Evolutionary conservation across 2,329 filamentous ascomycete species (phyloP).

Genomic region (Aaosphaeria arxii): DNA sequence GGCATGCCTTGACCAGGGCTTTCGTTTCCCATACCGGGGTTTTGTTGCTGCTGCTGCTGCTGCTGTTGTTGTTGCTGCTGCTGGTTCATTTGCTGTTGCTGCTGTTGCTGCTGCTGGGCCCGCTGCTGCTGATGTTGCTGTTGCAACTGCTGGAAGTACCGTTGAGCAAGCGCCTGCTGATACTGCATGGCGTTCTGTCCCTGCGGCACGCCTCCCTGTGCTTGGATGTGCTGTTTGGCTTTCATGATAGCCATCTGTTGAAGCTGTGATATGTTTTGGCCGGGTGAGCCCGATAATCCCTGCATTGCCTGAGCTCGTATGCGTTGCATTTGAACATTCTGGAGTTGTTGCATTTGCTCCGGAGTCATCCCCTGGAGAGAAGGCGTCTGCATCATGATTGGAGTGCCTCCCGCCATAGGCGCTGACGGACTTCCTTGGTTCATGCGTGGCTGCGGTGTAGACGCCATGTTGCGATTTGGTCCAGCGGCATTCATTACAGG

Average conservation of each 20-base stretch:
- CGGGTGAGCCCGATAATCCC: slow-evolving; percentile 9
- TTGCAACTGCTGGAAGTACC: slow-evolving; percentile 19
- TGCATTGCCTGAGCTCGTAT: slow-evolving; percentile 22
- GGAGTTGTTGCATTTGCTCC: slow-evolving; percentile 31
- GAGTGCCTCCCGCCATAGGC: slow-evolving; percentile 32
- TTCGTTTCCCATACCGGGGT: slow-evolving; percentile 11
- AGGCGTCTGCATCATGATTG: slow-evolving; percentile 33
- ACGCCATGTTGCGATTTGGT: slow-evolving; percentile 34
- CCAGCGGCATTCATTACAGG: slow-evolving; percentile 36
- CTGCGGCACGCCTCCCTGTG: slow-evolving; percentile 26
- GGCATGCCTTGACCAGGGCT: slow-evolving; percentile 14
- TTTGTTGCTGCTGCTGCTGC: neutral
- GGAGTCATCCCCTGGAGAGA: slow-evolving; percentile 31
- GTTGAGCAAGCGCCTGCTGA: slow-evolving; percentile 22
- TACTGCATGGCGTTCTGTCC: slow-evolving; percentile 24
- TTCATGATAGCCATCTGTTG: slow-evolving; percentile 31
- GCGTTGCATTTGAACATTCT: slow-evolving; percentile 14
- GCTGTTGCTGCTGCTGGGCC: neutral
- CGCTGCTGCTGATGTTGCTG: slow-evolving; percentile 14
- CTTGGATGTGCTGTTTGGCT: slow-evolving; percentile 28
- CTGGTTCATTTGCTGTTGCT: slow-evolving; percentile 12
- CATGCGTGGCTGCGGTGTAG: slow-evolving; percentile 38
- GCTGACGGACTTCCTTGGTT: slow-evolving; percentile 35
- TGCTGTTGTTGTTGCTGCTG: neutral
- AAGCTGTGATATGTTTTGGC: slow-evolving; percentile 9